A percentile compares a stretch with the other conserved stretches of the same genome.
phyloP scores from a whole-genome alignment of 495 filamentous ascomycete species.

The Penicillium atrosanguineum region DNA sequence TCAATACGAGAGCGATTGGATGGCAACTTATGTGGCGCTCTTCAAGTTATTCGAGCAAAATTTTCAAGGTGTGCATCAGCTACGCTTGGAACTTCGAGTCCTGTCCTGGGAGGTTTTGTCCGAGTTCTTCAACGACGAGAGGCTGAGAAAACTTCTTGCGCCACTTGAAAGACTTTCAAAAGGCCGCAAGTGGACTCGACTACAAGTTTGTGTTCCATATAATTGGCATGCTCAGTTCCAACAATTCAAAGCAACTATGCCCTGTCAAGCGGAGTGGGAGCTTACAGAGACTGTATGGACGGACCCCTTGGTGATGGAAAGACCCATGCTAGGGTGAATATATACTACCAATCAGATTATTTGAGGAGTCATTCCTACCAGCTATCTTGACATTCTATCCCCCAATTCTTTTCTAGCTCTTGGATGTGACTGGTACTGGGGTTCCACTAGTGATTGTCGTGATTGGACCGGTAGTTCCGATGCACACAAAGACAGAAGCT shows the following conservation, averaged over 20 bases:
- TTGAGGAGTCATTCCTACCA: background rate
- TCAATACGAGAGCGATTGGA: background rate
- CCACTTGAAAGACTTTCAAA: background rate
- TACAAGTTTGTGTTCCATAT: conserved; percentile 1
- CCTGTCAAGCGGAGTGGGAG: background rate
- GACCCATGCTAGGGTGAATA: too few relatives aligned
- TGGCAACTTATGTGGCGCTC: background rate
- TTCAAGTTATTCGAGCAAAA: background rate
- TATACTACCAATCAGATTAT: background rate
- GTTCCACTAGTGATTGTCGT: conserved; percentile 1
- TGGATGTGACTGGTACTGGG: background rate
- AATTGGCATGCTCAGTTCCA: background rate
- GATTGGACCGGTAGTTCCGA: background rate
- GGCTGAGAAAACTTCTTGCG: background rate
- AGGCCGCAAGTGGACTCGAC: background rate
- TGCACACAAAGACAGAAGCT: background rate
- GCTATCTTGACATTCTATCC: too few relatives aligned
- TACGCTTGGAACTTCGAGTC: background rate
- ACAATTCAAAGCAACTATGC: background rate
- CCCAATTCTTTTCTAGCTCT: background rate
- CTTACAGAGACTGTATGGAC: background rate
- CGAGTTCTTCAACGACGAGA: background rate
- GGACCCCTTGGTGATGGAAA: too few relatives aligned
- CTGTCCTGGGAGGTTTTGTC: background rate
- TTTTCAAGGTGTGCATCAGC: background rate